These are phyloP conservation scores for Boletus speciosus DNA, from an alignment of 768 basidiomycete genomes.

Conservation along the genomic window DNA sequence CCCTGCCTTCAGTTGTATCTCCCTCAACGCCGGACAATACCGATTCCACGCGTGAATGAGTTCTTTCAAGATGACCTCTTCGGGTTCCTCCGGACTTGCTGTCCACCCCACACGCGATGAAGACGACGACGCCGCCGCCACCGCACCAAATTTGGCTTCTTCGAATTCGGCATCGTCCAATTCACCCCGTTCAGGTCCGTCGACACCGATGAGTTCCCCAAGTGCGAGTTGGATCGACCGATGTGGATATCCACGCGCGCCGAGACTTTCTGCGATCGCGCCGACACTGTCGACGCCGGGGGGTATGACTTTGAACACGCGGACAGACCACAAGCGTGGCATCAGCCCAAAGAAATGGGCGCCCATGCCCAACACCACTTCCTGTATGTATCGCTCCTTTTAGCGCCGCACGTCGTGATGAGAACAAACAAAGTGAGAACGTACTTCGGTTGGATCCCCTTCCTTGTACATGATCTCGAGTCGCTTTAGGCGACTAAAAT, in stretches of 20 bases:
- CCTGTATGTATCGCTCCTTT: constrained; percentile 16
- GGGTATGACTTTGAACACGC: constrained; percentile 33
- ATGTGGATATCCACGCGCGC: constrained; percentile 10
- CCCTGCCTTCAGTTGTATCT: constrained; percentile 40
- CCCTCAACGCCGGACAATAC: constrained; percentile 36
- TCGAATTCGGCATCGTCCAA: constrained; percentile 23
- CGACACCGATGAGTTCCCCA: constrained; percentile 7
- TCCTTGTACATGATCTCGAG: constrained; percentile 39
- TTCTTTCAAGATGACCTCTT: constrained; percentile 31
- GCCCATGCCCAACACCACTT: constrained; percentile 41
- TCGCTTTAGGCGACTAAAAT: constrained; percentile 36
- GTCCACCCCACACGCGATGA: neutral
- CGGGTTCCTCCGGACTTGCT: constrained; percentile 11
- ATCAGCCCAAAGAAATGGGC: constrained; percentile 40
- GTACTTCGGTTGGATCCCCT: constrained; percentile 41
- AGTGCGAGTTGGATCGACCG: constrained; percentile 9
- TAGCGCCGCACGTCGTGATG: neutral
- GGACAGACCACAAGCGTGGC: constrained; percentile 36
- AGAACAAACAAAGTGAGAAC: constrained; percentile 7
- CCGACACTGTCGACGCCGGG: constrained; percentile 9
- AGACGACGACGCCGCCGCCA: neutral
- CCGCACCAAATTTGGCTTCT: constrained; percentile 7
- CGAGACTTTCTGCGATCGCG: constrained; percentile 1
- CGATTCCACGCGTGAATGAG: constrained; percentile 44
- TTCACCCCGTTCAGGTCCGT: constrained; percentile 15